Evolutionary conservation across 257 asterid species (phyloP), one percentile per base, ranked within the genome.

Genomic region (Voacanga thouarsii): DNA sequence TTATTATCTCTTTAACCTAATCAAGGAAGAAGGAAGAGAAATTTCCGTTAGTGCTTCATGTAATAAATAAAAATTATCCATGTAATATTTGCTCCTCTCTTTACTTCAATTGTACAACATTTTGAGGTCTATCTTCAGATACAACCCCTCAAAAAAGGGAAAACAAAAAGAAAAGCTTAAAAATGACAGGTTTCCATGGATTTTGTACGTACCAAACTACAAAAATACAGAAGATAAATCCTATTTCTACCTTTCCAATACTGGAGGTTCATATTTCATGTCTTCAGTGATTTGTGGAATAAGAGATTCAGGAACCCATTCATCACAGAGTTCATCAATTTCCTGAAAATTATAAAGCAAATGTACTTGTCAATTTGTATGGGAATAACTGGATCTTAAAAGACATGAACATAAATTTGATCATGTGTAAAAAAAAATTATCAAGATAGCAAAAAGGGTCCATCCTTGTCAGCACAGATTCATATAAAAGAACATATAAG

Each of bases 231-330:
- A 33, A 51, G 72, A 16, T 10, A 57, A 47, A 15, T 43, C 72
- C 51, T 1, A 51, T 49, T 44, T 71, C 78, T 83, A 93, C 99
- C 99, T 91, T 84, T 95, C 97, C 78, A 95, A 51, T 24, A 90
- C 90, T 8, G 95, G 97, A 84, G 99, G 89, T 70, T 95, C 98
- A 72, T 82, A 85, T 83, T 86, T 89, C 90, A 86, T 82, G 60
- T 91, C 97, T 75, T 89, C 91, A 84, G 88, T 79, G 71, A 91
- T 85, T 63, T 87, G 33, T 45, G 97, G 97, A 84, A 91, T 94
- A 75, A 94, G 90, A 67, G 98, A 82, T 85, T 94, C 97, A 15
- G 98, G 98, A 77, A 85, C 92, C 98, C 98, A 94, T 81, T 94
- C 97, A 78, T 88, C 94, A 84, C 97, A 94, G 71, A 95, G 83